Conservation (phyloP, 2,329 filamentous ascomycete species). For the Eutypa lata region DNA sequence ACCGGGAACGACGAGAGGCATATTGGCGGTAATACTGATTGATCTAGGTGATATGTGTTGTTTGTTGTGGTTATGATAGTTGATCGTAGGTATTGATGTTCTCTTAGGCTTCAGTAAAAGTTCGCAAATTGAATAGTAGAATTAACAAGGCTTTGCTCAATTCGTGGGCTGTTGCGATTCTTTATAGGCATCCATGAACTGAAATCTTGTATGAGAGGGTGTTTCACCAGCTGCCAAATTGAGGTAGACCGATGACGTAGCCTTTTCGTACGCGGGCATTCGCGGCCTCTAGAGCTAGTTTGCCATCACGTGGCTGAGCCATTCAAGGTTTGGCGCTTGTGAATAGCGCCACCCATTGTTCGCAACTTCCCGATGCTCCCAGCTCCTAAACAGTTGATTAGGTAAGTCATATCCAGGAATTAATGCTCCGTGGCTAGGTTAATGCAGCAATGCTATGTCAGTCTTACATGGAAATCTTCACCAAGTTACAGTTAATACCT, state of each 20-base stretch:
- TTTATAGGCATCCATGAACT: background rate
- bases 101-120: background rate
- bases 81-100: background rate
- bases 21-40: slow-evolving; percentile 33
- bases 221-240: background rate
- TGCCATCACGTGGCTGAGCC: background rate
- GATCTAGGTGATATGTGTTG: background rate
- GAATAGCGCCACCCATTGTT: background rate
- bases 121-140: background rate
- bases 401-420: too few relatives aligned
- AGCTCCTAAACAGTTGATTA: background rate
- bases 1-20: slow-evolving; percentile 65
- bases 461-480: too few relatives aligned
- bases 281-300: background rate
- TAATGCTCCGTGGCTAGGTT: too few relatives aligned
- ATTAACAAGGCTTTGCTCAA: too few relatives aligned
- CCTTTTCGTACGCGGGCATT: background rate
- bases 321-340: background rate
- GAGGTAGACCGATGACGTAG: slow-evolving; percentile 1
- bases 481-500: too few relatives aligned
- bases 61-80: background rate
- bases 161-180: background rate
- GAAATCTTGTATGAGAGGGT: background rate
- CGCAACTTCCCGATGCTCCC: background rate
- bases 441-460: too few relatives aligned